Conservation (phyloP, 2,329 filamentous ascomycete genomes). For the Penicillium sp. region DNA sequence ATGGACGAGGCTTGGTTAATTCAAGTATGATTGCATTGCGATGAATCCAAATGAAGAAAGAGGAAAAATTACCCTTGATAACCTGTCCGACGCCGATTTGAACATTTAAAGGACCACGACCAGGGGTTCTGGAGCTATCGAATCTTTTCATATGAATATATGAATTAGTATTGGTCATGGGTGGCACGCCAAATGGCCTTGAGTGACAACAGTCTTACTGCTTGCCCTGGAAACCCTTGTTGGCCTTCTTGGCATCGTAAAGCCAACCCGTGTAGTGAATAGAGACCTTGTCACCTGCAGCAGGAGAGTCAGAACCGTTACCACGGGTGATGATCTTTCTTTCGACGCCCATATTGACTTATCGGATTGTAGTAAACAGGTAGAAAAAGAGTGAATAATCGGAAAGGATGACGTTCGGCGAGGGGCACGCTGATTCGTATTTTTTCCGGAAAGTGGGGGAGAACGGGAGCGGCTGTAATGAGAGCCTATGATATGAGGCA, state of each 20-base stretch:
- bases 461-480: not conserved
- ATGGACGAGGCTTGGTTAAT: not conserved
- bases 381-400: not conserved
- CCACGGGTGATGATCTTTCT: conserved; percentile 47
- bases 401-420: conserved; percentile 9
- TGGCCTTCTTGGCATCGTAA: conserved; percentile 62
- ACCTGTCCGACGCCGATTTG: conserved; percentile 77
- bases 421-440: conserved; percentile 16
- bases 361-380: not conserved
- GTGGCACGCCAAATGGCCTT: not conserved
- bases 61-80: conserved; percentile 67
- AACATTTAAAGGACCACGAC: conserved; percentile 72
- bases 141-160: conserved; percentile 58
- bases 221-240: conserved; percentile 63
- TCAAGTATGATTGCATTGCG: not conserved
- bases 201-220: conserved; percentile 52
- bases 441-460: conserved; percentile 16
- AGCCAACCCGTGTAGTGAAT: conserved; percentile 92
- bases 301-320: conserved; percentile 58
- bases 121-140: conserved; percentile 68
- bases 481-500: too few relatives aligned
- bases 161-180: not conserved
- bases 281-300: conserved; percentile 67
- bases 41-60: not conserved
- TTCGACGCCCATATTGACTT: conserved; percentile 22